phyloP scores from a whole-genome alignment of 345 rosid species.

The Gossypium raimondii region DNA sequence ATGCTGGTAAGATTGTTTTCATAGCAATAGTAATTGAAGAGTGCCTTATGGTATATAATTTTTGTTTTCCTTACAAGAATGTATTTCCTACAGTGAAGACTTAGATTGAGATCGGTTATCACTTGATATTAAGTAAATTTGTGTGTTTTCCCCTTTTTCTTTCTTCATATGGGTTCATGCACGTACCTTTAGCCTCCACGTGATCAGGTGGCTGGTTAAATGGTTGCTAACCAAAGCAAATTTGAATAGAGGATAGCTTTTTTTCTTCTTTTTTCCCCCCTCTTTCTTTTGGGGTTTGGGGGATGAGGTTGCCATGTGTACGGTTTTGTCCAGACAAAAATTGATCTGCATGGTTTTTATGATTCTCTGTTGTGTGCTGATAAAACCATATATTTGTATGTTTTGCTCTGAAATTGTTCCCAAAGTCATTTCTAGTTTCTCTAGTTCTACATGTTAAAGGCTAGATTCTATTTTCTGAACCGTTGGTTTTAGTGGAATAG shows the following conservation, averaged over 20 bases:
- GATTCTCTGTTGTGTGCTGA: not conserved
- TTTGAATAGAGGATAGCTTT: not conserved
- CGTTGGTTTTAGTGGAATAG: too few species aligned
- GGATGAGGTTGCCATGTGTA: not conserved
- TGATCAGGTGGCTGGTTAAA: not conserved
- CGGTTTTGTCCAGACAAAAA: not conserved
- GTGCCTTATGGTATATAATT: not conserved
- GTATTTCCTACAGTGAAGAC: not conserved
- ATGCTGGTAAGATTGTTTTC: not conserved
- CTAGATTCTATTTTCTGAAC: constrained; percentile 1
- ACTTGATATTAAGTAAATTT: not conserved
- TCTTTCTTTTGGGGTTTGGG: not conserved
- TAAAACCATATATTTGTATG: not conserved
- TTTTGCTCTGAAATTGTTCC: not conserved
- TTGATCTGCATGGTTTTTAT: not conserved
- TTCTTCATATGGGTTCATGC: not conserved
- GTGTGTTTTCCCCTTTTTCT: not conserved
- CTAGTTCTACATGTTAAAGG: not conserved
- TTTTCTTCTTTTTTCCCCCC: not conserved
- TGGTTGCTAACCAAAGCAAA: not conserved
- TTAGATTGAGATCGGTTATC: not conserved
- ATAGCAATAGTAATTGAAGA: not conserved
- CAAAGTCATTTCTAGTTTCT: not conserved
- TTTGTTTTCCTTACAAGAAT: not conserved
- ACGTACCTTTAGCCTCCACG: not conserved